Percentiles rank a stretch among this genome's conserved stretches.
Evolutionary conservation across 495 filamentous ascomycete species (phyloP).

Genomic region (Staphylotrichum tortipilum): DNA sequence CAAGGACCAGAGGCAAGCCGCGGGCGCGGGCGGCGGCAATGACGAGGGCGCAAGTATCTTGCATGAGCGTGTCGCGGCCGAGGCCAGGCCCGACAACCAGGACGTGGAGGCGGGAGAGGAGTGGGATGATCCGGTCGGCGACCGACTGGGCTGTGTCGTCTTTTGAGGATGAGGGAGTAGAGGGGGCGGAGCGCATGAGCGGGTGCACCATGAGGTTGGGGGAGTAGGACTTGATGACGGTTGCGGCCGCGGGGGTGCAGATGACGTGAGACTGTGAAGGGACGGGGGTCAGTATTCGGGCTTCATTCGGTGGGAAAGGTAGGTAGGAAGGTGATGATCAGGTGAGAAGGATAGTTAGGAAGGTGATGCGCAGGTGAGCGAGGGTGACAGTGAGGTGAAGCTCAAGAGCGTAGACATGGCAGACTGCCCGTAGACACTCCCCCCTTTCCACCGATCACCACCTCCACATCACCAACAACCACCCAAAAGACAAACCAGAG

Average conservation of each 20-base stretch:
- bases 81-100: slow-evolving; percentile 90
- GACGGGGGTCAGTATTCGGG: neutral
- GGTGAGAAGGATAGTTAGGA: no score
- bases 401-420: no score
- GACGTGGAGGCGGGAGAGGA: slow-evolving; percentile 82
- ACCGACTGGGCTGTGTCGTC: slow-evolving; percentile 47
- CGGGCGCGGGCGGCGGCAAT: slow-evolving; percentile 68
- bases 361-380: no score
- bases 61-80: slow-evolving; percentile 82
- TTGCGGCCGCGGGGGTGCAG: slow-evolving; percentile 79
- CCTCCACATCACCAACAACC: neutral
- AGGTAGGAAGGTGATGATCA: no score
- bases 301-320: slow-evolving; percentile 1
- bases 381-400: no score
- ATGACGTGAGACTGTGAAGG: slow-evolving; percentile 80
- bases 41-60: slow-evolving; percentile 71
- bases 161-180: slow-evolving; percentile 22
- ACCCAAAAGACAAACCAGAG: neutral
- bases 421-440: no score
- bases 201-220: slow-evolving; percentile 99
- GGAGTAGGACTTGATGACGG: slow-evolving; percentile 94
- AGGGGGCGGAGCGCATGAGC: slow-evolving; percentile 67
- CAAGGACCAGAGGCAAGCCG: slow-evolving; percentile 75
- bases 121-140: slow-evolving; percentile 61
- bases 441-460: no score